Evolutionary conservation across 2,329 filamentous ascomycete genomes (phyloP), one percentile per base, ranked within the genome.

Genomic region (Sporothrix humicola): DNA sequence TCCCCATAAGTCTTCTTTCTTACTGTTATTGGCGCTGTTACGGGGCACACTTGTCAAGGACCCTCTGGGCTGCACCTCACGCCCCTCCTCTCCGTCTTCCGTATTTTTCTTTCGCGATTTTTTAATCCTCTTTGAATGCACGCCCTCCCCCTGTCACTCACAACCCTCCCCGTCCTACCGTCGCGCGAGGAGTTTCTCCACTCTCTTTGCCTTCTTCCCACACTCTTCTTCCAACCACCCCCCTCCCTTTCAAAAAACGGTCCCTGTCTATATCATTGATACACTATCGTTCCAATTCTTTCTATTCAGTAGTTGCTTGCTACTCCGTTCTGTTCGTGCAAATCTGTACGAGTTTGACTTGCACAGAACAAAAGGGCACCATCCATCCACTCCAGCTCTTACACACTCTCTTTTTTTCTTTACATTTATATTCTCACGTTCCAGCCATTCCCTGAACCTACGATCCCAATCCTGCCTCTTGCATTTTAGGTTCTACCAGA

Each of bases 251-350:
- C 52, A 58, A 70, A 70, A 7, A 7, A 59, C 54, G 20, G 54
- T 13, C 52, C 73, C 52, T 61, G 69, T 58, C 70, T 72, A 75
- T 75, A 72, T 58, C 48, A 23, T 50, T 17, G 50, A 66, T 63
- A 69, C 58, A 59, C 44, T 73, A 74, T 72, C 69, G 70, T 72
- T 48, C 44, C 42, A 54, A 58, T 50, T n/a, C 20, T 66, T 58
- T 42, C 13, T 56, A 3, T 70, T 46, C 37, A 46, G 52, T 52
- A 58, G 50, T 58, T 12, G 31, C 20, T 70, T 13, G 23, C 46
- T n/a, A 52, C 23, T 20, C 50, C 63, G 65, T 66, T 61, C 42
- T 66, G 42, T 66, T n/a, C 42, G 10, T 46, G n/a, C 56, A 63
- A 63, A 23, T 46, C 65, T 13, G 46, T 37, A 37, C 44, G 46